phyloP scores from a whole-genome alignment of 2,329 filamentous ascomycete species.

The Chaetomium globosum region DNA sequence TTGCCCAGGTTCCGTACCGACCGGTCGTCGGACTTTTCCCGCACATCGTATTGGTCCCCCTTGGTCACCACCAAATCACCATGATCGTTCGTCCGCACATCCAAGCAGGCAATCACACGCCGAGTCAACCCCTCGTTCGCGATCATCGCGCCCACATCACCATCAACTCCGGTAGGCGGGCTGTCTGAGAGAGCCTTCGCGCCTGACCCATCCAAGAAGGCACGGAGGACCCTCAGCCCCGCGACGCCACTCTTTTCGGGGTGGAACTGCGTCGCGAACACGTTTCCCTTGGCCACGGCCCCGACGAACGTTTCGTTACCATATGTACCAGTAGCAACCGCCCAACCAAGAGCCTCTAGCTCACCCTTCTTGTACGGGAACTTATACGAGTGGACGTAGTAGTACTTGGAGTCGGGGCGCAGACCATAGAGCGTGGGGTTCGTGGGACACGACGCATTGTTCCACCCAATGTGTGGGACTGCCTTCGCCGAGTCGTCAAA shows the following conservation, averaged over 20 bases:
- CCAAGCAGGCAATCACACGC: constrained; percentile 91
- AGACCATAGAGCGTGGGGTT: constrained; percentile 72
- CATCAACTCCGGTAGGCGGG: constrained; percentile 34
- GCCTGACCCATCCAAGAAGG: constrained; percentile 77
- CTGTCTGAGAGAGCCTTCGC: constrained; percentile 53
- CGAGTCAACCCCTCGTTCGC: constrained; percentile 75
- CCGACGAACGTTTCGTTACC: constrained; percentile 89
- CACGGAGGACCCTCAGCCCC: constrained; percentile 78
- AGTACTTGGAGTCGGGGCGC: constrained; percentile 85
- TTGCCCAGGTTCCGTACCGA: constrained; percentile 92
- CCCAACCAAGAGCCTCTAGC: constrained; percentile 82
- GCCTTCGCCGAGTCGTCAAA: constrained; percentile 80
- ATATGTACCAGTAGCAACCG: constrained; percentile 87
- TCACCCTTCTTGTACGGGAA: constrained; percentile 72
- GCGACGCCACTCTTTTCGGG: constrained; percentile 95
- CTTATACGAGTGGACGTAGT: constrained; percentile 97
- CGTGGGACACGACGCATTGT: constrained; percentile 65
- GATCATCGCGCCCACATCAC: constrained; percentile 24
- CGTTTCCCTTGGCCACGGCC: constrained; percentile 80
- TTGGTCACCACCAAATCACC: constrained; percentile 97
- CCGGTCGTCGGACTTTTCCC: constrained; percentile 72
- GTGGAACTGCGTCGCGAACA: constrained; percentile 94
- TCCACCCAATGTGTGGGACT: constrained; percentile 99
- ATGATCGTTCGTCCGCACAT: constrained; percentile 90
- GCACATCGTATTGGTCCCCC: constrained; percentile 97